Evolutionary conservation across 176 grass and related monocot species (phyloP).

Genomic region (Eleusine indica): DNA sequence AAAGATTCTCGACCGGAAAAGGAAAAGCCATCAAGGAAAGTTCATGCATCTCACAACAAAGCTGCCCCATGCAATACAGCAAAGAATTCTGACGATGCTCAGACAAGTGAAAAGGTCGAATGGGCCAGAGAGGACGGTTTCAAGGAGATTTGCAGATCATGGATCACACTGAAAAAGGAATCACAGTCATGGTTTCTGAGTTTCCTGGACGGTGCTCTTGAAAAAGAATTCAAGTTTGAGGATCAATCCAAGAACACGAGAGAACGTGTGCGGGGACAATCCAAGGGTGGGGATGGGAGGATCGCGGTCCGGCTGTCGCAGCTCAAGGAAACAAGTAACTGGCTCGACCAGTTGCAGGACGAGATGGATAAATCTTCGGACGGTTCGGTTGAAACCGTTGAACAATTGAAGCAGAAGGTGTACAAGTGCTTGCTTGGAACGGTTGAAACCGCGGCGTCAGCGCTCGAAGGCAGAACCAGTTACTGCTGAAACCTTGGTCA

Average conservation of each 20-base stretch:
- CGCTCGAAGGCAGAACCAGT: slow-evolving; percentile 68
- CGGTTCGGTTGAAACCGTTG: slow-evolving; percentile 60
- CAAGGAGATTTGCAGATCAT: slow-evolving; percentile 88
- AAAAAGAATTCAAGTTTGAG: slow-evolving; percentile 71
- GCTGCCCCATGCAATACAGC: slow-evolving; percentile 30
- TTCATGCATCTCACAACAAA: slow-evolving; percentile 50
- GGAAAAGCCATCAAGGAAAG: slow-evolving; percentile 68
- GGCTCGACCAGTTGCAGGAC: slow-evolving; percentile 75
- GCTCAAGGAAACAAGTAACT: slow-evolving; percentile 86
- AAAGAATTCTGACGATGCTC: slow-evolving; percentile 53
- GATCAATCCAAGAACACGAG: slow-evolving; percentile 41
- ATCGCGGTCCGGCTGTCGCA: slow-evolving; percentile 84
- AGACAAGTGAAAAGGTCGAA: slow-evolving; percentile 59
- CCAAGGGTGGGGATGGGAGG: slow-evolving; percentile 64
- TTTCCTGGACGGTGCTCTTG: slow-evolving; percentile 75
- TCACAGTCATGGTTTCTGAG: slow-evolving; percentile 81
- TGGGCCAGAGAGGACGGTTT: slow-evolving; percentile 89
- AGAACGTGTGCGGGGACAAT: slow-evolving; percentile 49
- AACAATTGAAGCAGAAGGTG: slow-evolving; percentile 87
- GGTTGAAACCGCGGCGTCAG: slow-evolving; percentile 85
- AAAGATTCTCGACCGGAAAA: slow-evolving; percentile 57
- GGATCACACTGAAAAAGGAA: slow-evolving; percentile 62
- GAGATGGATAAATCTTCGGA: slow-evolving; percentile 44
- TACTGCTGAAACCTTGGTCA: slow-evolving; percentile 16
- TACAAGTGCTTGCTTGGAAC: slow-evolving; percentile 85